A percentile compares a stretch with the other conserved stretches of the same genome.
Conservation (phyloP, 495 filamentous ascomycete genomes). For the Amniculicola lignicola region DNA sequence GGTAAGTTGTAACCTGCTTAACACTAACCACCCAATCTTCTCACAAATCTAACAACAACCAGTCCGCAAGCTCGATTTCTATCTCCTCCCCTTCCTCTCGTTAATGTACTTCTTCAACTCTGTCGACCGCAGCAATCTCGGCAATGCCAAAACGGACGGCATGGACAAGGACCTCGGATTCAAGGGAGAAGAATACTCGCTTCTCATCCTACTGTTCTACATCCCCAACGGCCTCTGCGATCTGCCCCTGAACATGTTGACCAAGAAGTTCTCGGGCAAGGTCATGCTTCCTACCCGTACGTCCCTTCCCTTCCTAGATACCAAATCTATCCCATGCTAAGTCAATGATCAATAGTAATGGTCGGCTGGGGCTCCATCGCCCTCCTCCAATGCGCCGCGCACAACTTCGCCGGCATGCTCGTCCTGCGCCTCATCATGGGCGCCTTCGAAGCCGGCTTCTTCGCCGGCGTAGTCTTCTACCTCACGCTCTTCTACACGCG, state of each 20-base stretch:
- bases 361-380: slow-evolving; percentile 12
- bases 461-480: slow-evolving; percentile 36
- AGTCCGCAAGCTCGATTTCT: slow-evolving; percentile 42
- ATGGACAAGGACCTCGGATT: slow-evolving; percentile 38
- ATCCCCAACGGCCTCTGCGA: slow-evolving; percentile 30
- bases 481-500: slow-evolving; percentile 47
- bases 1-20: background rate
- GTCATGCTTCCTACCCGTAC: slow-evolving; percentile 32
- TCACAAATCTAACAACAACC: slow-evolving; percentile 6
- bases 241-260: slow-evolving; percentile 25
- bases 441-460: slow-evolving; percentile 33
- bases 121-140: slow-evolving; percentile 47
- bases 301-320: background rate
- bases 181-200: slow-evolving; percentile 35
- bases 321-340: background rate
- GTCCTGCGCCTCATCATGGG: slow-evolving; percentile 3
- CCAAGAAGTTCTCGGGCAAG: slow-evolving; percentile 25
- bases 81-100: slow-evolving; percentile 40
- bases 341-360: background rate
- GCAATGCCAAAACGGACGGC: slow-evolving; percentile 45
- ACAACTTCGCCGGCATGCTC: slow-evolving; percentile 16
- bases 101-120: slow-evolving; percentile 46
- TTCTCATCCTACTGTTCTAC: slow-evolving; percentile 38
- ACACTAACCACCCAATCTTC: background rate
- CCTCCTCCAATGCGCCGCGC: slow-evolving; percentile 12